A percentile compares a stretch with the other conserved stretches of the same genome.
Conservation (phyloP, 1,139 yeast species). For the Candida pseudoviswanathii region DNA sequence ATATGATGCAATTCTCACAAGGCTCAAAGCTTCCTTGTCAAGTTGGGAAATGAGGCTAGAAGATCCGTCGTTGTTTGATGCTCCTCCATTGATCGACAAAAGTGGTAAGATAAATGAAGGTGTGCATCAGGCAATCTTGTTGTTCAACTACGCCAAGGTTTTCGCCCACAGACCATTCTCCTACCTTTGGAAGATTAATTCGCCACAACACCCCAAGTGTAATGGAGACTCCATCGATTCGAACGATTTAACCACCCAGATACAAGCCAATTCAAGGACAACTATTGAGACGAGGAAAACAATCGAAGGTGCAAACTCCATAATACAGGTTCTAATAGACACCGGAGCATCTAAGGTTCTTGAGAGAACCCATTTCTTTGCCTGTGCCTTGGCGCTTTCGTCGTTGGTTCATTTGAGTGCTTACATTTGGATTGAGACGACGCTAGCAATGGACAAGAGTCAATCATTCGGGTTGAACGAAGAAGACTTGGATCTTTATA, state of each 20-base stretch:
- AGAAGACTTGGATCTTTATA: conserved; percentile 41
- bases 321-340: conserved; percentile 46
- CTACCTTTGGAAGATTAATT: conserved; percentile 49
- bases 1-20: conserved; percentile 31
- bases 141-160: conserved; percentile 50
- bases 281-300: conserved; percentile 53
- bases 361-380: conserved; percentile 49
- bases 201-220: conserved; percentile 44
- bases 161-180: conserved; percentile 55
- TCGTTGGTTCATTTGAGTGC: conserved; percentile 52
- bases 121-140: conserved; percentile 47
- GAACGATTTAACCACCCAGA: conserved; percentile 14
- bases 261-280: conserved; percentile 36
- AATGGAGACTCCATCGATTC: conserved; percentile 15
- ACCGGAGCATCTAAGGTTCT: conserved; percentile 43
- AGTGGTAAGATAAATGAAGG: conserved; percentile 52
- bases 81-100: conserved; percentile 42
- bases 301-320: conserved; percentile 51
- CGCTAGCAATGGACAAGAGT: conserved; percentile 12
- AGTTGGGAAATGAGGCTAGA: conserved; percentile 50
- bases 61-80: conserved; percentile 42
- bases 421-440: conserved; percentile 48
- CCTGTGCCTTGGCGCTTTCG: conserved; percentile 54
- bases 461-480: conserved; percentile 19
- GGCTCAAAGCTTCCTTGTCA: conserved; percentile 45